Evolutionary conservation across 352 stramenopile species (phyloP), one percentile per base, ranked within the genome.

Genomic region (Pythium oligandrum): DNA sequence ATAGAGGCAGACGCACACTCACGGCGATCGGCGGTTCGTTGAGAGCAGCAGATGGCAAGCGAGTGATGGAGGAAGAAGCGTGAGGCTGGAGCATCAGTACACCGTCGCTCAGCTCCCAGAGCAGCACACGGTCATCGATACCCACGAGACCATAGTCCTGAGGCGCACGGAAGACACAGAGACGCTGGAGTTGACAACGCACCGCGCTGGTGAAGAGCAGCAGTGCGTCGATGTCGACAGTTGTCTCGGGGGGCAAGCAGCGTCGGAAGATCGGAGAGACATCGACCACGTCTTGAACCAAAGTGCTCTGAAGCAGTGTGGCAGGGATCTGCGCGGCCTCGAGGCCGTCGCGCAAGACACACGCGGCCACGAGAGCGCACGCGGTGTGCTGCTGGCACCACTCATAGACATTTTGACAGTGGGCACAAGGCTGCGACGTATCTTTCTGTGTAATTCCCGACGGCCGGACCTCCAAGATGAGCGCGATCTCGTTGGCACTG

Each of bases 381-480:
- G 35, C 48, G 5, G 64, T 11, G 39, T 86, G 65, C 12, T 57
- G 66, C 30, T 55, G 10, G 35, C 75, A 83, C 65, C 64, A 80
- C 32, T 83, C 73, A 44, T 63, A 74, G 32, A 82, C 58, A 44
- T 77, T 71, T 48, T 73, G 66, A 44, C 75, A 86, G 56, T 83
- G 72, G 7, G 71, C 68, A 40, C 75, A 86, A 0, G 70, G 65
- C 59, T 75, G 59, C 9, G 68, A 68, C 37, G 52, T 70, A 50
- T 78, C 69, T 43, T 80, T 82, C 5, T 66, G 48, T 36, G 64
- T 70, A 43, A 70, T 63, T 17, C 60, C 45, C 35, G 68, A 70
- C 7, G 50, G 39, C 1, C 64, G 54, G 52, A 86, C 64, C 43
- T 75, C 56, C 7, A 86, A 61, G 6, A 70, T 65, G 9, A 83